Base-by-base conservation (phyloP, 805 yeast genomes). In the Pichia californica region DNA sequence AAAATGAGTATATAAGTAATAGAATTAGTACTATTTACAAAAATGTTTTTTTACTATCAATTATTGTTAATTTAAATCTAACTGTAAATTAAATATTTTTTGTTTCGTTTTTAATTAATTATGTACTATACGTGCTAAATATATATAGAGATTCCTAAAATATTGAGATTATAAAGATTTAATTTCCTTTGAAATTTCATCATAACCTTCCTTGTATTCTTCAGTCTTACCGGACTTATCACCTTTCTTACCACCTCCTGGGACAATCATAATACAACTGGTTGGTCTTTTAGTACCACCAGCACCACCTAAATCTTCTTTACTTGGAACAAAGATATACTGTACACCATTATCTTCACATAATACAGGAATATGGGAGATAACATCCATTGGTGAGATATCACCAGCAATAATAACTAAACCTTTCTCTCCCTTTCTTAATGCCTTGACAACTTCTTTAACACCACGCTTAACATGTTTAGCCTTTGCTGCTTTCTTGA, bases 211-310 rank as follows among this genome's bases (percentile, higher is more conserved):
- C 67, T 87, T 84, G 76, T 93, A 93, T 61, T 91, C 97, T 52
- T 79, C 77, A 50, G 78, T 87, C 34, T 88, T 77, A 53, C 77
- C 76, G 66, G 82, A 83, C 71, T 81, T 83, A 59, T 47, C 48
- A 41, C 49, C 49, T 43, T 85, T 76, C 66, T 79, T 78, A 48
- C 89, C 88, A 44, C 95, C 95, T 46, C 96, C 96, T 57, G 99
- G 99, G 43, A 89, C 93, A 56, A 93, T 78, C 88, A 93, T 87
- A 26, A 93, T 96, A 65, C 95, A 89, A 31, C 97, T 88, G 31
- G 99, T 93, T 55, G 99, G 98, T 75, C 99, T 84, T 74, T 93
- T 93, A 45, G 99, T 93, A 49, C 97, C 95, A 62, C 98, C 98
- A 21, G 99, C 99, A 51, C 95, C 85, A 29, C 99, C 99, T 53